A percentile compares a stretch with the other conserved stretches of the same genome.
phyloP scores from a whole-genome alignment of 148 eudicot genomes.

The Agrostemma githago region DNA sequence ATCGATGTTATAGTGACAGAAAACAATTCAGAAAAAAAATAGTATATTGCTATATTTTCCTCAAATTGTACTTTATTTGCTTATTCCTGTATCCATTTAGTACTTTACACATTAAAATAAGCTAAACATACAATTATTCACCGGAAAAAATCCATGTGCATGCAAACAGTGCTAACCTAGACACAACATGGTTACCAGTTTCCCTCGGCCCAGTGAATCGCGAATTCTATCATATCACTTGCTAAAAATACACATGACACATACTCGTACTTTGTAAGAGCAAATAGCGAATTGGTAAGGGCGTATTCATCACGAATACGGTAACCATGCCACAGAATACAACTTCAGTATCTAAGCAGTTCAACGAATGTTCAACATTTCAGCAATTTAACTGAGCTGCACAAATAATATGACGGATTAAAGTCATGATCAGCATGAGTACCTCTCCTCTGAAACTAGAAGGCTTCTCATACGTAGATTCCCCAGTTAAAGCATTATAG shows the following conservation, averaged over 20 bases:
- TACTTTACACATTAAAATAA: not conserved
- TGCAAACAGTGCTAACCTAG: not conserved
- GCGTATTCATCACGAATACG: too few species aligned
- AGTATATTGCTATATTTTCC: too few species aligned
- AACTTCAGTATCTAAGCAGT: not conserved
- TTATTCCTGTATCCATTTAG: too few species aligned
- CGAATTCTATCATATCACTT: too few species aligned
- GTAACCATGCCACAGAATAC: not conserved
- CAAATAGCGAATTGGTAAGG: too few species aligned
- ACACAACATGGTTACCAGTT: not conserved
- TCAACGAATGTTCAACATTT: not conserved
- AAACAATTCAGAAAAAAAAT: not conserved
- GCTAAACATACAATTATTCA: not conserved
- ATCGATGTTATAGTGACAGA: not conserved
- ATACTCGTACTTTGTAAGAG: too few species aligned
- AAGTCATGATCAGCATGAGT: conserved; percentile 1
- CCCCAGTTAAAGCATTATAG: conserved; percentile 78
- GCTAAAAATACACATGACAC: too few species aligned
- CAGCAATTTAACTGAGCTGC: not conserved
- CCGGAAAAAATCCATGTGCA: not conserved
- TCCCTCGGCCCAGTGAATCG: too few species aligned
- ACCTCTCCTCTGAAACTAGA: conserved; percentile 82
- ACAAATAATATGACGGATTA: not conserved
- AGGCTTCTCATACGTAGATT: conserved; percentile 92
- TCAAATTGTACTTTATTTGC: not conserved